Evolutionary conservation across 768 basidiomycete genomes (phyloP).

Genomic region (Lentinula edodes): DNA sequence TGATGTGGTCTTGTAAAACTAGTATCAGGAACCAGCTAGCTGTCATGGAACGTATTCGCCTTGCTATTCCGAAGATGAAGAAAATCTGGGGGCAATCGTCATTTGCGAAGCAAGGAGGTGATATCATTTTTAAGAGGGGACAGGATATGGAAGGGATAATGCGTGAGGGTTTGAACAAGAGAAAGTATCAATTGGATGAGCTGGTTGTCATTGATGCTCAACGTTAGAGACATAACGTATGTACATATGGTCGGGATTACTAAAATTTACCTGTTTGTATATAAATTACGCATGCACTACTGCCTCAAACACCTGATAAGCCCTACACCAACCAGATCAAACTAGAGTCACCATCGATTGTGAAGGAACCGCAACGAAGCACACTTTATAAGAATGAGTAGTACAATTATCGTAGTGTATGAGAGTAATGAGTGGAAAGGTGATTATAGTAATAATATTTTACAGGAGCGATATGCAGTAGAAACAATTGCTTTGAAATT

Average conservation of each 20-base stretch:
- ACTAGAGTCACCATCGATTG: too few species aligned
- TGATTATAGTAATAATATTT: too few species aligned
- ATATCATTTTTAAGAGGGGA: not conserved
- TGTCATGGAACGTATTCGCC: slow-evolving; percentile 15
- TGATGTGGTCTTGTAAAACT: not conserved
- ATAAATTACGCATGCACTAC: too few species aligned
- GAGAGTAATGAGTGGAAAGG: too few species aligned
- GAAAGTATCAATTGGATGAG: not conserved
- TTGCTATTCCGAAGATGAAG: slow-evolving; percentile 16
- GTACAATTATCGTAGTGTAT: too few species aligned
- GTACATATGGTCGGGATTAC: too few species aligned
- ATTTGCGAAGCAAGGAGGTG: not conserved
- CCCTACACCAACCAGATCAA: too few species aligned
- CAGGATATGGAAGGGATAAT: not conserved
- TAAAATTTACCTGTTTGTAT: too few species aligned
- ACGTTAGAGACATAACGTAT: not conserved
- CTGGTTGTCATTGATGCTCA: not conserved
- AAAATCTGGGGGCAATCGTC: slow-evolving; percentile 14
- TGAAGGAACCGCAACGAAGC: too few species aligned
- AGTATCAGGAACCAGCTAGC: slow-evolving; percentile 8
- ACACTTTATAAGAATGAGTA: too few species aligned
- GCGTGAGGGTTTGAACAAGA: not conserved
- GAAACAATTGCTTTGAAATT: not conserved
- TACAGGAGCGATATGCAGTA: too few species aligned
- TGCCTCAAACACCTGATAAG: too few species aligned